A percentile compares a stretch with the other conserved stretches of the same genome.
These are phyloP conservation scores for Rubus parviflorus DNA, from an alignment of 306 rosid species.

Conservation along the genomic window DNA sequence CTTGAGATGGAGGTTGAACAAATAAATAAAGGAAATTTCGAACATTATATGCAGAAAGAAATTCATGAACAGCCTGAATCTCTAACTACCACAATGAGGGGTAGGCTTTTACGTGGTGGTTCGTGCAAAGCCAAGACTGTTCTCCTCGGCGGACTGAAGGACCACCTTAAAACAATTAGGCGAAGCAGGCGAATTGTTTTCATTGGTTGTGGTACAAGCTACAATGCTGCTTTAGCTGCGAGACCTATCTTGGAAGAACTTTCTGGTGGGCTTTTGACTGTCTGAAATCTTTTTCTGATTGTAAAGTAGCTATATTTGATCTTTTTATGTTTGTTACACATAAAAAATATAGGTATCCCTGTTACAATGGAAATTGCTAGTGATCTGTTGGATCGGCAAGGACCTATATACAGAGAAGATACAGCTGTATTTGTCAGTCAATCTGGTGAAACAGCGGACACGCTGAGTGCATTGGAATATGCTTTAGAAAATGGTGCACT, in stretches of 20 bases:
- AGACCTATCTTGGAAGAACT: slow-evolving; percentile 98
- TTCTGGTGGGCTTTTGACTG: slow-evolving; percentile 64
- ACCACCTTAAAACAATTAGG: slow-evolving; percentile 94
- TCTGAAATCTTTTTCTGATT: slow-evolving; percentile 19
- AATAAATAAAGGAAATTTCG: slow-evolving; percentile 87
- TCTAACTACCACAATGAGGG: slow-evolving; percentile 96
- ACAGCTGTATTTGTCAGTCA: slow-evolving; percentile 97
- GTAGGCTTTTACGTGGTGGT: slow-evolving; percentile 77
- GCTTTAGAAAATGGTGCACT: slow-evolving; percentile 94
- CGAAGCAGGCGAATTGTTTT: slow-evolving; percentile 90
- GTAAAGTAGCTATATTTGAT: slow-evolving; percentile 10
- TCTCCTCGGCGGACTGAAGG: slow-evolving; percentile 93
- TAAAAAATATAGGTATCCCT: slow-evolving; percentile 68
- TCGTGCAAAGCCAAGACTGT: slow-evolving; percentile 83
- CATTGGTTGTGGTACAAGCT: slow-evolving; percentile 97
- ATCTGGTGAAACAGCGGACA: slow-evolving; percentile 99
- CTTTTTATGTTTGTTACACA: slow-evolving; percentile 23
- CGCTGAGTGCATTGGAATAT: slow-evolving; percentile 83
- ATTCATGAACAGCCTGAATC: slow-evolving; percentile 97
- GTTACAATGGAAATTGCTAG: slow-evolving; percentile 99
- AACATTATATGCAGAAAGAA: slow-evolving; percentile 99
- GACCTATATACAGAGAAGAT: slow-evolving; percentile 94
- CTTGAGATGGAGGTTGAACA: slow-evolving; percentile 99
- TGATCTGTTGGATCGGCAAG: slow-evolving; percentile 95
- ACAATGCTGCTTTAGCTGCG: slow-evolving; percentile 97